These are phyloP conservation scores for Acacia confusa DNA, from an alignment of 306 rosid species.

Conservation along the genomic window DNA sequence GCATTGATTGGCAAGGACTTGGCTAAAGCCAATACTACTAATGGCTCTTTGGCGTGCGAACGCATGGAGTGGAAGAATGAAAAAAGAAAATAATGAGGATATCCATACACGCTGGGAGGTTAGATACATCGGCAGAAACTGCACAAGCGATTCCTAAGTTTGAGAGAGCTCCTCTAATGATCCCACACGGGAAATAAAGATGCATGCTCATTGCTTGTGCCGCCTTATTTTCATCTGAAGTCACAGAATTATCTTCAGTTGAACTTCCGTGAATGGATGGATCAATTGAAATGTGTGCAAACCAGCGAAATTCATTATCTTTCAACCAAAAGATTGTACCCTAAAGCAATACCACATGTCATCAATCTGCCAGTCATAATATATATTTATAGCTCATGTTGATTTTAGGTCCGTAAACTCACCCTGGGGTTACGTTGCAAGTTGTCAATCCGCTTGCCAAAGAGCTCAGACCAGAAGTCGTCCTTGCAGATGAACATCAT, in stretches of 20 bases:
- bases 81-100: slow-evolving; percentile 10
- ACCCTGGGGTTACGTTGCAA: slow-evolving; percentile 94
- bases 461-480: slow-evolving; percentile 97
- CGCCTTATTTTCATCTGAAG: slow-evolving; percentile 59
- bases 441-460: slow-evolving; percentile 97
- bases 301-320: slow-evolving; percentile 89
- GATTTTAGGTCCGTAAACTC: slow-evolving; percentile 31
- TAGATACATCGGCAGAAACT: slow-evolving; percentile 89
- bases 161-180: slow-evolving; percentile 94
- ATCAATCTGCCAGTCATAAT: slow-evolving; percentile 14
- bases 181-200: slow-evolving; percentile 93
- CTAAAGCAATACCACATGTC: slow-evolving; percentile 44
- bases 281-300: slow-evolving; percentile 74
- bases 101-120: slow-evolving; percentile 84
- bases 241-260: slow-evolving; percentile 53
- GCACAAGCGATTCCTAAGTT: slow-evolving; percentile 97
- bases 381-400: not conserved
- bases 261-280: slow-evolving; percentile 57
- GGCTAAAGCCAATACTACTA: not conserved
- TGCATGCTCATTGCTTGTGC: slow-evolving; percentile 83
- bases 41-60: not conserved
- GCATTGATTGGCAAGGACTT: not conserved
- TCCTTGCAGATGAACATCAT: slow-evolving; percentile 98
- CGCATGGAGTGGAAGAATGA: not conserved
- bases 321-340: slow-evolving; percentile 97